Base-by-base conservation (phyloP, 805 yeast genomes). In the Pichia membranifaciens region DNA sequence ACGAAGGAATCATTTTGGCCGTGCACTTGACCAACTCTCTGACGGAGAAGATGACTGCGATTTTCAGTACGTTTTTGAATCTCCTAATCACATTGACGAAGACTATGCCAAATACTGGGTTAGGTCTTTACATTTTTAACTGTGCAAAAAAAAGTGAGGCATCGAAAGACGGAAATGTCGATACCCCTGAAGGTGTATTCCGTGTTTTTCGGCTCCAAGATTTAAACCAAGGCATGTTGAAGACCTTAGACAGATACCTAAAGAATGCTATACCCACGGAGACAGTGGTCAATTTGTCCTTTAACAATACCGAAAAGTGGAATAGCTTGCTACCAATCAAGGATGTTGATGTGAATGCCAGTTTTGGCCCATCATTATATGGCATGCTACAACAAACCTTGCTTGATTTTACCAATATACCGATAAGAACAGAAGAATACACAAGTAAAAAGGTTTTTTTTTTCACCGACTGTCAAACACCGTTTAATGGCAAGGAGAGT, bases 401-500 rank as follows among this genome's bases (percentile, higher is more conserved):
- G 45, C 82, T 78, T 45, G 82, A 80, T 49, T 81, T 84, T 51
- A 58, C 67, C 15, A 60, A 68, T 33, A 61, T 64, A 4, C 68
- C 68, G 16, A 61, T 61, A 13, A 66, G 58, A 32, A 76, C 73
- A 36, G 69, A 66, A 44, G 59, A 61, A 21, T 82, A 73, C 60
- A 77, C 78, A 43, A 73, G 72, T 38, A 78, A 76, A 53, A 81
- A 84, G 55, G 65, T 87, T 3, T 75, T 87, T 53, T 66, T 88
- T 58, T 78, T 89, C 57, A 87, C 96, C 0, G 84, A 82, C 59
- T 80, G 83, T 59, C 93, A 84, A 54, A 65, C 64, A 40, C 97
- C 96, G 0, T 74, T 67, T 52, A 69, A 70, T 45, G 67, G 68
- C 7, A 56, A 67, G 7, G 68, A 72, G 15, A 48, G 56, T 2